phyloP scores from a whole-genome alignment of 176 grass and related monocot genomes.

The Dactylis glomerata region DNA sequence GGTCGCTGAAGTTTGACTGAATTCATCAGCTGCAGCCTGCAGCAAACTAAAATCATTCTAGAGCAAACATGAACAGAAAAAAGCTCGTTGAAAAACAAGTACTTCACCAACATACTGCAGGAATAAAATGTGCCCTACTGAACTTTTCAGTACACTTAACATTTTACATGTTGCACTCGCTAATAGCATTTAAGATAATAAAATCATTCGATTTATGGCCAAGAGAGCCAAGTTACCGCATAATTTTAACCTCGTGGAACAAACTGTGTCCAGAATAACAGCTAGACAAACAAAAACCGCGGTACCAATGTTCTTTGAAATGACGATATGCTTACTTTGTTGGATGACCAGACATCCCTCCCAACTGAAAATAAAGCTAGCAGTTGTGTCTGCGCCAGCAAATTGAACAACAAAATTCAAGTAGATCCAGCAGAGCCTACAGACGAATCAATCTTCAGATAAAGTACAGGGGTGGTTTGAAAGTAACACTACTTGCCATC shows the following conservation, averaged over 20 bases:
- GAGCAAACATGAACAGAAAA: not conserved
- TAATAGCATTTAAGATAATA: not conserved
- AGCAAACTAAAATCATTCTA: not conserved
- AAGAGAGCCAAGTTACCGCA: not conserved
- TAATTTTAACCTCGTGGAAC: not conserved
- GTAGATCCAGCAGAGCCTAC: not conserved
- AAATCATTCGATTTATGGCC: not conserved
- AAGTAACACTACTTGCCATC: not conserved
- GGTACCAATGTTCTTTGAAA: not conserved
- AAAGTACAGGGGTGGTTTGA: not conserved
- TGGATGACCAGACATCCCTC: not conserved
- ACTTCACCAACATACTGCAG: not conserved
- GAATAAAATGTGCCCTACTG: not conserved
- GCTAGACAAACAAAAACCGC: not conserved
- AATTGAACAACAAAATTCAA: not conserved
- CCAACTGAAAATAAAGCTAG: not conserved
- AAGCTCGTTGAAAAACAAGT: not conserved
- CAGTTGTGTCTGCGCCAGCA: not conserved
- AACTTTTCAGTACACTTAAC: not conserved
- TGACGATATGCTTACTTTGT: not conserved
- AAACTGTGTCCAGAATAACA: not conserved
- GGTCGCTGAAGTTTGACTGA: not conserved
- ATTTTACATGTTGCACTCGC: not conserved
- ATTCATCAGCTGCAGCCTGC: not conserved
- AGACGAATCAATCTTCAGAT: not conserved